phyloP scores from a whole-genome alignment of 208 protist species.

The Entamoeba nuttalli region DNA sequence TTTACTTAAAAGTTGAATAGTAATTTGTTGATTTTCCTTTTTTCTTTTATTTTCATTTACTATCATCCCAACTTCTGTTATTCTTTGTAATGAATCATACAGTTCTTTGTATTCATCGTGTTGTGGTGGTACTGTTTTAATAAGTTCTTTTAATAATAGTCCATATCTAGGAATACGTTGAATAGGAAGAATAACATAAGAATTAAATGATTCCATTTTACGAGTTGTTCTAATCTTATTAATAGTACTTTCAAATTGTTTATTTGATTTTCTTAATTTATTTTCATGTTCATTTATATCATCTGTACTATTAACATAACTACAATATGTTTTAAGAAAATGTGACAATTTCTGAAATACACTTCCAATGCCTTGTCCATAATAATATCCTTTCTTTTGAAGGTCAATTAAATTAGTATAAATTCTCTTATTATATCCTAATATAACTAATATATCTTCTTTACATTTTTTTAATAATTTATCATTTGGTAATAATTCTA shows the following conservation, averaged over 20 bases:
- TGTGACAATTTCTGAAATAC: neutral
- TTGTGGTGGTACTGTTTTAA: neutral
- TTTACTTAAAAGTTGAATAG: neutral
- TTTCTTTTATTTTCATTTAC: neutral
- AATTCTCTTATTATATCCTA: neutral
- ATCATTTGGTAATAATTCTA: neutral
- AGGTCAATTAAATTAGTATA: neutral
- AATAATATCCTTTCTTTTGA: neutral
- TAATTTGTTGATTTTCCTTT: neutral
- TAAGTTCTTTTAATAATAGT: neutral
- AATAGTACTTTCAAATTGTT: neutral
- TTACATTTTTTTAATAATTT: neutral
- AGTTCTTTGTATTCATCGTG: neutral
- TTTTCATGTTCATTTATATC: neutral
- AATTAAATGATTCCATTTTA: neutral
- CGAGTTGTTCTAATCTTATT: neutral
- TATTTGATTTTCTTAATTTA: neutral
- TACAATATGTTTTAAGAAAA: neutral
- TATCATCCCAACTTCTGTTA: neutral
- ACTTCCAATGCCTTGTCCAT: neutral
- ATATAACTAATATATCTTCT: neutral
- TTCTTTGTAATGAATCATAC: neutral
- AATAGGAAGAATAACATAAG: neutral
- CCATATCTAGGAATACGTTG: neutral
- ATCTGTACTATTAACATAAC: neutral